Conservation (phyloP, 768 basidiomycete species). For the Suillus subaureus region DNA sequence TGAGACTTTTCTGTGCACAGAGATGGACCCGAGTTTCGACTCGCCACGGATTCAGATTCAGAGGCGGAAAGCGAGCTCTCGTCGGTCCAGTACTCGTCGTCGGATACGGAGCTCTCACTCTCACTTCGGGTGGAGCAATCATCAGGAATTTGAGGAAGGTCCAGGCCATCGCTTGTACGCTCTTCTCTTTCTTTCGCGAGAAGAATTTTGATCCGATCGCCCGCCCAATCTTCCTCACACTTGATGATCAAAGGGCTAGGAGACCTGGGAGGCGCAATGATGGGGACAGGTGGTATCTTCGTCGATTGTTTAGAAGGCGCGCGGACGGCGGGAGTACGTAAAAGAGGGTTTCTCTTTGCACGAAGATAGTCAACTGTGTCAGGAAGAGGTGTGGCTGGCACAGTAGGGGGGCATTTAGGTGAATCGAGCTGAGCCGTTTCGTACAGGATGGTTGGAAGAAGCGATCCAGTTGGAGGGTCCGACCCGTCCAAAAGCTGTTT, state of each 20-base stretch:
- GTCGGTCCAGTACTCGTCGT: slow-evolving; percentile 22
- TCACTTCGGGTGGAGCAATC: slow-evolving; percentile 8
- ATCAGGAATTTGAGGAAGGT: background rate
- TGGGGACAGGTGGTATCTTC: slow-evolving; percentile 40
- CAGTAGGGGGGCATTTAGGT: slow-evolving; percentile 20
- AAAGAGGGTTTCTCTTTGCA: slow-evolving; percentile 26
- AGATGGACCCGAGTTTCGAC: background rate
- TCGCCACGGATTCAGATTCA: slow-evolving; percentile 25
- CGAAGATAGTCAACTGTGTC: slow-evolving; percentile 22
- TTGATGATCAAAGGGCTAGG: slow-evolving; percentile 24
- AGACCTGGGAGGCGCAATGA: slow-evolving; percentile 55
- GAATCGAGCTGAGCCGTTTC: background rate
- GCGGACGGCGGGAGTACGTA: slow-evolving; percentile 20
- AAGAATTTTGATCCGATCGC: slow-evolving; percentile 43
- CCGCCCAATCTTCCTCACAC: slow-evolving; percentile 45
- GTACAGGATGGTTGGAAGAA: slow-evolving; percentile 2
- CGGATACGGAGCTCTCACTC: slow-evolving; percentile 17
- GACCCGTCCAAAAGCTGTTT: slow-evolving; percentile 8
- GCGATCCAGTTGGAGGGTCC: slow-evolving; percentile 12
- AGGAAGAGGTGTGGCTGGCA: slow-evolving; percentile 29
- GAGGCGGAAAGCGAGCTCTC: slow-evolving; percentile 14
- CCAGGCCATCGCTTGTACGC: slow-evolving; percentile 38
- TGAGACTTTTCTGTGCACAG: background rate
- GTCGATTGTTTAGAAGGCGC: slow-evolving; percentile 4
- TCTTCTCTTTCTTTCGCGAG: slow-evolving; percentile 43